These are phyloP conservation scores for Verticillium zaregamsianum DNA, from an alignment of 2,329 filamentous ascomycete species.

Conservation along the genomic window DNA sequence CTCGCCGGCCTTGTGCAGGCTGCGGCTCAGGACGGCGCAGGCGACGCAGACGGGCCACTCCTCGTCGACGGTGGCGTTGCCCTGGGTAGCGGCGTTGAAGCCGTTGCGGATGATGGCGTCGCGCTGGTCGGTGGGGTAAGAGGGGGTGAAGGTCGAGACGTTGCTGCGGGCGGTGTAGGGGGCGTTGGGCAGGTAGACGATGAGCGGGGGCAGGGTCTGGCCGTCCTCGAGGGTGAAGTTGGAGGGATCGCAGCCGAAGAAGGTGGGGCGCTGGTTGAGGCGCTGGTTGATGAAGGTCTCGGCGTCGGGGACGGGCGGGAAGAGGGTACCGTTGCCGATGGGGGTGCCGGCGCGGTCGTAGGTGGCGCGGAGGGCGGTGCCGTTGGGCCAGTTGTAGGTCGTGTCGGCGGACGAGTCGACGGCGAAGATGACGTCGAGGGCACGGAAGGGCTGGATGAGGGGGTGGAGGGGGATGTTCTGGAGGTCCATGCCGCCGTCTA, in stretches of 20 bases:
- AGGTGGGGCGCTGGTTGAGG: slow-evolving; percentile 55
- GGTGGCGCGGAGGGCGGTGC: slow-evolving; percentile 52
- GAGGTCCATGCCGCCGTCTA: slow-evolving; percentile 74
- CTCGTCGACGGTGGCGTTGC: slow-evolving; percentile 69
- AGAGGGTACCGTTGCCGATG: slow-evolving; percentile 49
- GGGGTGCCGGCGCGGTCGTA: slow-evolving; percentile 47
- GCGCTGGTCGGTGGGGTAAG: slow-evolving; percentile 62
- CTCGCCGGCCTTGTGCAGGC: slow-evolving; percentile 66
- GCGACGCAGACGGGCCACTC: slow-evolving; percentile 82
- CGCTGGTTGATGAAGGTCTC: slow-evolving; percentile 54
- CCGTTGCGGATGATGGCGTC: slow-evolving; percentile 83
- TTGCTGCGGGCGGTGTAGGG: slow-evolving; percentile 78
- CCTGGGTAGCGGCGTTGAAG: slow-evolving; percentile 77
- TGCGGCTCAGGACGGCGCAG: slow-evolving; percentile 79
- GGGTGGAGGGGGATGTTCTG: slow-evolving; percentile 78
- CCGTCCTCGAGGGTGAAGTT: slow-evolving; percentile 43
- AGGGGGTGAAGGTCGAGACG: slow-evolving; percentile 68
- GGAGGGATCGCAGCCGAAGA: slow-evolving; percentile 56
- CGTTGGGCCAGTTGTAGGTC: slow-evolving; percentile 53
- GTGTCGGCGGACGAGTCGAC: slow-evolving; percentile 63
- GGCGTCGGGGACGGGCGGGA: slow-evolving; percentile 53
- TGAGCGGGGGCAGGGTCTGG: slow-evolving; percentile 54
- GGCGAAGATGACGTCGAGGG: slow-evolving; percentile 60
- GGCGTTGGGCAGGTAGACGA: slow-evolving; percentile 85
- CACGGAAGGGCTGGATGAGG: slow-evolving; percentile 50